Percentiles rank a stretch among this genome's conserved stretches.
Evolutionary conservation across 73 alveolate species (phyloP).

Genomic region (Tetrahymena malaccensis): DNA sequence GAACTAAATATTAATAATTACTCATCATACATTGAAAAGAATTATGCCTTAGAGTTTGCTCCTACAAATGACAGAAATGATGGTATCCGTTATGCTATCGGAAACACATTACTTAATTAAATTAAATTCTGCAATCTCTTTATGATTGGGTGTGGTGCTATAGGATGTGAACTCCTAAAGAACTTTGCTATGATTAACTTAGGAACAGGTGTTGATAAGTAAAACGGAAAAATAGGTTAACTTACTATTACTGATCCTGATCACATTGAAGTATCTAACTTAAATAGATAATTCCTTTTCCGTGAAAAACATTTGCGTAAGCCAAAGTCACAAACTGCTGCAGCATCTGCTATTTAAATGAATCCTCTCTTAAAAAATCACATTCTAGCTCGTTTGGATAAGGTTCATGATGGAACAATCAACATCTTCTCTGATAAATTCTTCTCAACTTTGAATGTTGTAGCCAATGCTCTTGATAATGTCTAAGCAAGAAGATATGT

Average conservation of each 20-base stretch:
- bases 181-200: conserved; percentile 85
- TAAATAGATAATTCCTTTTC: conserved; percentile 82
- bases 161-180: conserved; percentile 89
- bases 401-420: conserved; percentile 80
- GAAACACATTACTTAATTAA: conserved; percentile 46
- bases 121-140: conserved; percentile 60
- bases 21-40: neutral
- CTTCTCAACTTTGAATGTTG: conserved; percentile 60
- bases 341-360: conserved; percentile 89
- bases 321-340: conserved; percentile 88
- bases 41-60: neutral
- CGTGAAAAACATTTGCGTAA: conserved; percentile 89
- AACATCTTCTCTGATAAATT: conserved; percentile 70
- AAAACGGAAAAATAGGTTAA: neutral
- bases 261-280: conserved; percentile 84
- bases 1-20: neutral
- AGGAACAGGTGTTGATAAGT: conserved; percentile 49
- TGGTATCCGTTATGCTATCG: conserved; percentile 59
- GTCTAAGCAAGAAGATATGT: conserved; percentile 87
- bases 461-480: conserved; percentile 90
- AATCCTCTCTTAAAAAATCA: conserved; percentile 68
- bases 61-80: conserved; percentile 50
- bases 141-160: conserved; percentile 94
- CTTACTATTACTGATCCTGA: conserved; percentile 88
- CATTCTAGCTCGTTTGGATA: conserved; percentile 77